Conservation (phyloP, 1,284 basidiomycete species). For the Ganoderma sinense region DNA sequence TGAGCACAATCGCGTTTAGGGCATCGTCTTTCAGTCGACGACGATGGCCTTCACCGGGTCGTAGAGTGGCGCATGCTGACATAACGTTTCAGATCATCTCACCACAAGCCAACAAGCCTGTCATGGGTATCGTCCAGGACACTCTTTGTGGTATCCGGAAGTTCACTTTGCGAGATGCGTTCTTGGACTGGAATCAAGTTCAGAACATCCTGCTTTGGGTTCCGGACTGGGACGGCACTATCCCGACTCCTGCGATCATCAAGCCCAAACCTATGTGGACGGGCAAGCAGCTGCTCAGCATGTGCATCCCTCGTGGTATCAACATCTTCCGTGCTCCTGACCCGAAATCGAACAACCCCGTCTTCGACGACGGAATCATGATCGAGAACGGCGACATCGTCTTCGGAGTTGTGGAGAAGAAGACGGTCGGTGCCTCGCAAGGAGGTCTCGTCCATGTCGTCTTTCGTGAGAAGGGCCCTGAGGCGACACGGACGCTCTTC, state of each 20-base stretch:
- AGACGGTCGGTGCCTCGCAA: conserved; percentile 94
- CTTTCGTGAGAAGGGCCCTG: conserved; percentile 97
- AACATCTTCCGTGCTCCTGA: conserved; percentile 90
- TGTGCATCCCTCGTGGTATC: conserved; percentile 96
- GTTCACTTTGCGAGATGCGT: conserved; percentile 94
- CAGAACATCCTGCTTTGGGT: conserved; percentile 99
- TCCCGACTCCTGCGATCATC: conserved; percentile 94
- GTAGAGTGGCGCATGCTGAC: neutral
- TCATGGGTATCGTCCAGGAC: conserved; percentile 99
- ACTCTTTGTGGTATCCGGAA: conserved; percentile 98
- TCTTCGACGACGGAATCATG: conserved; percentile 93
- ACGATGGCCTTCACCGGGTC: conserved; percentile 28
- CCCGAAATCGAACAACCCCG: conserved; percentile 81
- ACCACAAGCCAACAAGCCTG: conserved; percentile 99
- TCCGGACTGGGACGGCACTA: conserved; percentile 94
- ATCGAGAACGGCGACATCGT: conserved; percentile 98
- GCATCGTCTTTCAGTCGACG: neutral
- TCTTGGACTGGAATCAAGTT: conserved; percentile 93
- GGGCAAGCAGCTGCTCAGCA: conserved; percentile 94
- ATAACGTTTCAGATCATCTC: conserved; percentile 86
- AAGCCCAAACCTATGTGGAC: conserved; percentile 99
- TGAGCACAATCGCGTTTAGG: conserved; percentile 35
- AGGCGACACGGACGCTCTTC: conserved; percentile 92
- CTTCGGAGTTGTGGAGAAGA: conserved; percentile 97
- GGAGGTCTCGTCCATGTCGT: conserved; percentile 97